Evolutionary conservation across 2,329 filamentous ascomycete genomes (phyloP).

Genomic region (Cordyceps cicadae): DNA sequence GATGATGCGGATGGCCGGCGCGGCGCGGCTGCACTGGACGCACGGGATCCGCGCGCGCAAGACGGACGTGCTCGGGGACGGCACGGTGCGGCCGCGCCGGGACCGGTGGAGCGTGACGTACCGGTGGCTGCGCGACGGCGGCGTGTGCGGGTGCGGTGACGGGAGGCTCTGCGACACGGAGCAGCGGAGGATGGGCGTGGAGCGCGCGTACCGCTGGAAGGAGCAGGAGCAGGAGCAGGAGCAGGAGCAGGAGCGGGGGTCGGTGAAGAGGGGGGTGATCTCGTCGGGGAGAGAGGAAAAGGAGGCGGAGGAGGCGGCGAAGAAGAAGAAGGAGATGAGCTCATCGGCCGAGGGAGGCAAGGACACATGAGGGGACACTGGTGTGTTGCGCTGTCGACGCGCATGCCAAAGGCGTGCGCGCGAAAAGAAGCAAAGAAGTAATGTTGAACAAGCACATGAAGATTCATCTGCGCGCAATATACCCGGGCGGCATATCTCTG

Average conservation of each 20-base stretch:
- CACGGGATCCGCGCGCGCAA: slow-evolving; percentile 47
- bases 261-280: background rate
- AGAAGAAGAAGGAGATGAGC: background rate
- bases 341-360: background rate
- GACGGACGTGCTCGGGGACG: slow-evolving; percentile 39
- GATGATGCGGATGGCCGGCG: slow-evolving; percentile 43
- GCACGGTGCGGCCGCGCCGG: slow-evolving; percentile 31
- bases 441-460: no score
- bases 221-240: background rate
- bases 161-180: slow-evolving; percentile 43
- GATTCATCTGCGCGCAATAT: no score
- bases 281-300: background rate
- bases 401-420: background rate
- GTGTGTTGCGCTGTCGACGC: background rate
- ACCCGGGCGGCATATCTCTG: background rate
- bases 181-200: slow-evolving; percentile 35
- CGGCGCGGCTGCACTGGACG: slow-evolving; percentile 45
- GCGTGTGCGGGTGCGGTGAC: slow-evolving; percentile 42
- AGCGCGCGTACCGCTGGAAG: slow-evolving; percentile 44
- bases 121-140: slow-evolving; percentile 40
- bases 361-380: background rate
- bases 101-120: slow-evolving; percentile 50
- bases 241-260: no score
- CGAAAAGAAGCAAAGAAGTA: background rate
- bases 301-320: background rate